Conservation (phyloP, 352 stramenopile species). For the Pythium phragmitis region DNA sequence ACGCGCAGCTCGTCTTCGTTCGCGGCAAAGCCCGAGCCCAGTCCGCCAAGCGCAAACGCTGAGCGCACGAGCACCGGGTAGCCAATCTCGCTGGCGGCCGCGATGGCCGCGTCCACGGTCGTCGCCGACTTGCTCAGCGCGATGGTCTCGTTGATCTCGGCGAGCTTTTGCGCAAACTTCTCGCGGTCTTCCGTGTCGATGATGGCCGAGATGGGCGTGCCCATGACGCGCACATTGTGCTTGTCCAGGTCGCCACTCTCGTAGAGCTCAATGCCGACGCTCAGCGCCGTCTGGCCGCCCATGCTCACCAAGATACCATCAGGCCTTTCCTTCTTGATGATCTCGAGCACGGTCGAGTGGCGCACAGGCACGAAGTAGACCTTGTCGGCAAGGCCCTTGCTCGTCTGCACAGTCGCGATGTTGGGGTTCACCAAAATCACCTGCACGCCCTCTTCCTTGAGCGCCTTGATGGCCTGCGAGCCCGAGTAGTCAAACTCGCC, state of each 20-base stretch:
- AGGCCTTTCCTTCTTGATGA: conserved; percentile 97
- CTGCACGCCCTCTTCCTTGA: conserved; percentile 91
- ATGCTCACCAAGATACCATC: conserved; percentile 98
- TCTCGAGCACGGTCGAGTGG: conserved; percentile 76
- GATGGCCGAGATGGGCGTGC: conserved; percentile 96
- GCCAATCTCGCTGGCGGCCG: conserved; percentile 94
- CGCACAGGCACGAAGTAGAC: conserved; percentile 94
- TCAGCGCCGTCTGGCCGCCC: conserved; percentile 98
- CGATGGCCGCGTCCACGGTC: conserved; percentile 90
- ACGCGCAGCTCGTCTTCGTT: conserved; percentile 84
- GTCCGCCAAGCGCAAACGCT: conserved; percentile 96
- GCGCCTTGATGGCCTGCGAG: conserved; percentile 95
- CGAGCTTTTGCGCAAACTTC: conserved; percentile 97
- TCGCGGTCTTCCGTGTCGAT: conserved; percentile 99
- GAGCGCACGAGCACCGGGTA: conserved; percentile 97
- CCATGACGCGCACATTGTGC: conserved; percentile 94
- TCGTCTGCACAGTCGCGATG: conserved; percentile 96
- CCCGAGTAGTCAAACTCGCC: conserved; percentile 96
- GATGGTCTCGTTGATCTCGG: conserved; percentile 35
- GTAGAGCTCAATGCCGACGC: conserved; percentile 96
- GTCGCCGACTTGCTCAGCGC: conserved; percentile 82
- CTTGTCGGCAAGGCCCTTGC: conserved; percentile 75
- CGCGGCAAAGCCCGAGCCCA: conserved; percentile 94
- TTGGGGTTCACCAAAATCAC: conserved; percentile 96
- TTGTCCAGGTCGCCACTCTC: conserved; percentile 92